Conservation (phyloP, 495 filamentous ascomycete species). For the Annulohypoxylon nitens region DNA sequence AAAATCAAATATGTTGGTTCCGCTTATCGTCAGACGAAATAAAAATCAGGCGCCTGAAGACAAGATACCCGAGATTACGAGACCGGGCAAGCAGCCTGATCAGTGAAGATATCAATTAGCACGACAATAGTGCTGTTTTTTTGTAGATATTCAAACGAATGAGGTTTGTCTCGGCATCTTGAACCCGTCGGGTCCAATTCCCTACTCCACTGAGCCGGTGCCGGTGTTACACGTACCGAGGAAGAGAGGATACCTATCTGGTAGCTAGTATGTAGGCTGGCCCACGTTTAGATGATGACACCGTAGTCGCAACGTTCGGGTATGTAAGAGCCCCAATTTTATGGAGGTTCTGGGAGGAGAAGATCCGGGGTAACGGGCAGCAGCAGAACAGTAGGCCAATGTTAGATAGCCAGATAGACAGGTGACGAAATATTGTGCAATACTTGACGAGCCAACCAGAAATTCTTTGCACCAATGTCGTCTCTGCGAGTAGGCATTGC, state of each 20-base stretch:
- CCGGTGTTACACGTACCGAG: constrained; percentile 31
- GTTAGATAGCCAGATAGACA: constrained; percentile 18
- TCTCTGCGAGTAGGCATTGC: constrained; percentile 17
- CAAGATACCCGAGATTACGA: constrained; percentile 28
- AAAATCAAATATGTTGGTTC: background rate
- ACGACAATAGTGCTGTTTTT: constrained; percentile 12
- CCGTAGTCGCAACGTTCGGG: constrained; percentile 38
- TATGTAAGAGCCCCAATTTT: constrained; percentile 27
- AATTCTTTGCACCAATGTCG: background rate
- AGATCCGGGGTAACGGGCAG: constrained; percentile 46
- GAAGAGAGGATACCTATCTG: constrained; percentile 18
- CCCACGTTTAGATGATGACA: constrained; percentile 27
- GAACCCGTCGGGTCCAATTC: constrained; percentile 23
- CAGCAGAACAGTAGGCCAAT: constrained; percentile 30
- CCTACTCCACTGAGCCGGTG: constrained; percentile 23
- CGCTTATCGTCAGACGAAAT: constrained; percentile 18
- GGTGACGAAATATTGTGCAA: constrained; percentile 49
- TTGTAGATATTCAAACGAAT: background rate
- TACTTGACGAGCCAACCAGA: constrained; percentile 40
- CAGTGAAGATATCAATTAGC: background rate
- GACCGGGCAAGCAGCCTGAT: constrained; percentile 19
- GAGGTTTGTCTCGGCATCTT: constrained; percentile 11
- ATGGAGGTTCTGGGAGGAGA: constrained; percentile 18
- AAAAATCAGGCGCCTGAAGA: background rate
- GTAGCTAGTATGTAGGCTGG: background rate